Evolutionary conservation across 495 filamentous ascomycete genomes (phyloP).

Genomic region (Penicillium mononematosum): DNA sequence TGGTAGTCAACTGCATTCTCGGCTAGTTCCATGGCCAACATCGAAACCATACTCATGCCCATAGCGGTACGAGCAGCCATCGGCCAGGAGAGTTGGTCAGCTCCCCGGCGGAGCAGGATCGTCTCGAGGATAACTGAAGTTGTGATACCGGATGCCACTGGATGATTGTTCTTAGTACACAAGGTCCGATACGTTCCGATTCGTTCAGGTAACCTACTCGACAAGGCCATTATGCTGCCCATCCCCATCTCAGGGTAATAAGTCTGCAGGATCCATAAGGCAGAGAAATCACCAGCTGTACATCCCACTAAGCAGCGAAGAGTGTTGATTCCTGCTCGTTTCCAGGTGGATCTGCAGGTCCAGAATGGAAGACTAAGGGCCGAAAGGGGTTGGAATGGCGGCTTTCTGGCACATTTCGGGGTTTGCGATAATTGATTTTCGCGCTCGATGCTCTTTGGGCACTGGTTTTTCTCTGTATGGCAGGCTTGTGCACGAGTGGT

Average conservation of each 20-base stretch:
- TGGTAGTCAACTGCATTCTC: constrained; percentile 49
- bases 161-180: constrained; percentile 1
- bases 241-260: constrained; percentile 39
- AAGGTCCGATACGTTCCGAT: not conserved
- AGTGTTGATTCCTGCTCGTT: constrained; percentile 44
- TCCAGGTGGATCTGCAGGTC: constrained; percentile 36
- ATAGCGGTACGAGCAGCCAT: constrained; percentile 41
- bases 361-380: constrained; percentile 28
- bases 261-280: constrained; percentile 38
- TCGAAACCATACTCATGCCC: constrained; percentile 51
- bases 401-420: not conserved
- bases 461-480: constrained; percentile 1
- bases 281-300: constrained; percentile 45
- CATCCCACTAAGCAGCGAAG: constrained; percentile 45
- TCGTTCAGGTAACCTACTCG: constrained; percentile 26
- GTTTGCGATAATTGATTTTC: not conserved
- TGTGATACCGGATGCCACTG: constrained; percentile 45
- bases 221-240: constrained; percentile 39
- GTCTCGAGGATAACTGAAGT: constrained; percentile 48
- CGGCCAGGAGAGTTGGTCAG: constrained; percentile 40
- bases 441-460: not conserved
- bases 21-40: constrained; percentile 48
- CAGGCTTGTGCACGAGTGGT: not conserved
- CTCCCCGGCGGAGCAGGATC: constrained; percentile 38
- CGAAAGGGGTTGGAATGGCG: not conserved